Percentiles rank a stretch among this genome's conserved stretches.
Evolutionary conservation across 148 eudicot species (phyloP).

Genomic region (Talinum fruticosum): DNA sequence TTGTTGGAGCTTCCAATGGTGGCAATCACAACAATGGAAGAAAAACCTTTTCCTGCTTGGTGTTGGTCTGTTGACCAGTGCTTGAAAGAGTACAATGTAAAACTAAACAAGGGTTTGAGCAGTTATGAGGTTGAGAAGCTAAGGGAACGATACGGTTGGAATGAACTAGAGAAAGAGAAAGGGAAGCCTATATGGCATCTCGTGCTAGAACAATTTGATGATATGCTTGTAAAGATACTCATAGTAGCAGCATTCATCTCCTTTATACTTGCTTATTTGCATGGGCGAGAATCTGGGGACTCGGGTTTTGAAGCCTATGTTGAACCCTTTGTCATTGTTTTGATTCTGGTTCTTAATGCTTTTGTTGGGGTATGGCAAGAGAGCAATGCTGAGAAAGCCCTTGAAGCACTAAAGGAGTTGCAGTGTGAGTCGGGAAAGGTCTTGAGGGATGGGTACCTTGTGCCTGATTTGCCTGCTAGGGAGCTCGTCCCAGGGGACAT

Average conservation of each 20-base stretch:
- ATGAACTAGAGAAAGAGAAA: conserved; percentile 70
- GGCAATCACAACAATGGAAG: conserved; percentile 37
- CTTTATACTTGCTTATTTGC: conserved; percentile 59
- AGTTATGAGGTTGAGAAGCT: conserved; percentile 55
- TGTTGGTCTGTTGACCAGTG: conserved; percentile 59
- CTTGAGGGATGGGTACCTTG: conserved; percentile 59
- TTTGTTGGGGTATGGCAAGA: conserved; percentile 94
- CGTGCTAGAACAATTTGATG: conserved; percentile 74
- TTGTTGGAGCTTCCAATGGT: conserved; percentile 22
- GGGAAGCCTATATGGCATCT: conserved; percentile 78
- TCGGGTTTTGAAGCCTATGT: conserved; percentile 60
- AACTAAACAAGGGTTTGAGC: conserved; percentile 54
- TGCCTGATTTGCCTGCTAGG: conserved; percentile 68
- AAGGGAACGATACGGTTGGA: conserved; percentile 59
- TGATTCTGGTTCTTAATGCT: conserved; percentile 69
- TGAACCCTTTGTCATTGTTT: conserved; percentile 71
- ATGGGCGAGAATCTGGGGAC: conserved; percentile 48
- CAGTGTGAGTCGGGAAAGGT: conserved; percentile 70
- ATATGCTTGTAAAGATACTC: conserved; percentile 71
- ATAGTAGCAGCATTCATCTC: conserved; percentile 73
- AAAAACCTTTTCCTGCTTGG: conserved; percentile 60
- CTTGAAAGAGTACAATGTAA: conserved; percentile 53
- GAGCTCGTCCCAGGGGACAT: conserved; percentile 86
- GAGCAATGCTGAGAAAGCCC: conserved; percentile 79
- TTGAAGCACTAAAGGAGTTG: conserved; percentile 78